Evolutionary conservation across 1,284 basidiomycete species (phyloP), one percentile per base, ranked within the genome.

Genomic region (Anthracocystis setariae): DNA sequence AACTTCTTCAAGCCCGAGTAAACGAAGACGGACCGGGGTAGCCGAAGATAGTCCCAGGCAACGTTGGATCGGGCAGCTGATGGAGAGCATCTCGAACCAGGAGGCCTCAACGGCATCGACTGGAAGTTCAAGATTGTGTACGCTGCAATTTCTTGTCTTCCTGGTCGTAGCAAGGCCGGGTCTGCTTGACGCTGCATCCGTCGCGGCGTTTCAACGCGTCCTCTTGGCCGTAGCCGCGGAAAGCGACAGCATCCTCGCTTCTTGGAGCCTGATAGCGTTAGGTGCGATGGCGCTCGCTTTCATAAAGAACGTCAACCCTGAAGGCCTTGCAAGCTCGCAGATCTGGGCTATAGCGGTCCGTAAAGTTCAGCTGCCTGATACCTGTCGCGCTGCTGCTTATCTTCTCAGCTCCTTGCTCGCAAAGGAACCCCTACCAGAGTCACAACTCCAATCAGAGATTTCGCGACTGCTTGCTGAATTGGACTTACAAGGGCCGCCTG

Each of bases 401-500:
- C 39, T 71, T 24, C 61, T 65, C 20, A 39, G 46, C 23, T 27
- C 40, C 33, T 27, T 61, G 38, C 46, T 62, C 8, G 35, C 45
- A 5, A 58, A 18, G 39, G 49, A 35, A 15, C 17, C 24, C 2
- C 38, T 66, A 3, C 35, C 62, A 0, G 51, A 66, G 0, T 18
- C 48, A 21, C 29, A 10, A 2, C 25, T 58, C 12, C 46, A 54
- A 39, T n/a, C 62, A 42, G 58, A 53, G 15, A 35, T 66, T 9
- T 23, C 48, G 18, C 53, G 57, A 8, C 35, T 71, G 27, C 46
- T 71, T 17, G 53, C 58, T 21, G 68, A 71, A n/a, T 49, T 66
- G n/a, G 62, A 71, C 17, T 44, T 66, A 17, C 68, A 71, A 38
- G 68, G 68, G 10, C 68, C 68, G 15, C 53, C 68, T 0, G 17